Conservation (phyloP, 495 filamentous ascomycete species). For the Trichoderma virens region DNA sequence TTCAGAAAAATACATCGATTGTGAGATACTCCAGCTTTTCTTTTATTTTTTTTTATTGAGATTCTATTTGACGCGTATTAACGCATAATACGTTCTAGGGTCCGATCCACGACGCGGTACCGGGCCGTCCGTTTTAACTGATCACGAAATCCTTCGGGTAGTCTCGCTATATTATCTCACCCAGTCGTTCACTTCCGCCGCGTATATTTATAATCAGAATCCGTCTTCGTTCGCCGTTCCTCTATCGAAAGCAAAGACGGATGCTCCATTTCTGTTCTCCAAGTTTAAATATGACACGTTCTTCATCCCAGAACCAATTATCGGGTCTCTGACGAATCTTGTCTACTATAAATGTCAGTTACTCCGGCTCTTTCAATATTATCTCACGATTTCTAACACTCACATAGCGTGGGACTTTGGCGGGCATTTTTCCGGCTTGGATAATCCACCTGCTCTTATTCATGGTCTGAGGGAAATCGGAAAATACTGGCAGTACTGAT, state of each 20-base stretch:
- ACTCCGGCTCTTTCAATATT: neutral
- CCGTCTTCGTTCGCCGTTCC: slow-evolving; percentile 7
- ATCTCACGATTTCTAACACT: neutral
- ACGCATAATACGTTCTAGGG: too few relatives aligned
- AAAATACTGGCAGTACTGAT: too few relatives aligned
- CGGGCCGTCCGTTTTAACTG: slow-evolving; percentile 11
- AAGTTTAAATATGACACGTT: slow-evolving; percentile 16
- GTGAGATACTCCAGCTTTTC: slow-evolving; percentile 7
- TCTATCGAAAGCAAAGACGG: slow-evolving; percentile 9
- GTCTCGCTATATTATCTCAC: slow-evolving; percentile 28
- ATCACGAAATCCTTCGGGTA: slow-evolving; percentile 20
- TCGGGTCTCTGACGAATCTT: slow-evolving; percentile 19
- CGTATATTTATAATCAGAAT: slow-evolving; percentile 18
- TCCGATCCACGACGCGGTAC: slow-evolving; percentile 16
- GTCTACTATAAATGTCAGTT: slow-evolving; percentile 20
- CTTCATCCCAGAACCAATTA: slow-evolving; percentile 16
- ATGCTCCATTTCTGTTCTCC: slow-evolving; percentile 16
- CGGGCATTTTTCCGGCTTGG: slow-evolving; percentile 22
- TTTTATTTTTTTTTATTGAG: too few relatives aligned
- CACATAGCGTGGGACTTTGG: slow-evolving; percentile 19
- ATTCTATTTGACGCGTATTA: too few relatives aligned
- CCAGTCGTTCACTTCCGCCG: slow-evolving; percentile 15
- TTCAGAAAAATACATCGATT: slow-evolving; percentile 27
- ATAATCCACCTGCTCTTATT: slow-evolving; percentile 17
- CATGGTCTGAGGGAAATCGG: slow-evolving; percentile 15